A percentile compares a stretch with the other conserved stretches of the same genome.
phyloP scores from a whole-genome alignment of 2,329 filamentous ascomycete genomes.

The Aspergillus bombycis region DNA sequence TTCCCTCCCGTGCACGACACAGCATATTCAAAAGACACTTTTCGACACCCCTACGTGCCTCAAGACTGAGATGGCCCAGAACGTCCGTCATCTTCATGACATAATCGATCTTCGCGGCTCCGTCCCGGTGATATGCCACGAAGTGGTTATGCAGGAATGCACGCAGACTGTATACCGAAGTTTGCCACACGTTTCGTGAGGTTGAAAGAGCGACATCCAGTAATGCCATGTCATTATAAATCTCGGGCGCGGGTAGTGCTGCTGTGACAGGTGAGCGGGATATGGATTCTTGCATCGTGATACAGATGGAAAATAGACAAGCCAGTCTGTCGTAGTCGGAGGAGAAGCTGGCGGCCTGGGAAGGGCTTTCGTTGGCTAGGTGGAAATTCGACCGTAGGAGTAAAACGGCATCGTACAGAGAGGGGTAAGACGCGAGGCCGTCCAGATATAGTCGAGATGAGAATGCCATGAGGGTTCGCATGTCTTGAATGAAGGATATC shows the following conservation, averaged over 20 bases:
- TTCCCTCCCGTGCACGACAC: constrained; percentile 14
- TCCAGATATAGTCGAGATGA: constrained; percentile 14
- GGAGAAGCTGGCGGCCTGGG: not conserved
- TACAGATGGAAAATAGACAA: constrained; percentile 23
- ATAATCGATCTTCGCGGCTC: constrained; percentile 18
- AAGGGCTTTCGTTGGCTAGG: not conserved
- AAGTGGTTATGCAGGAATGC: constrained; percentile 17
- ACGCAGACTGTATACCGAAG: constrained; percentile 17
- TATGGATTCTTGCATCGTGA: constrained; percentile 25
- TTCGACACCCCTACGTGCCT: constrained; percentile 28
- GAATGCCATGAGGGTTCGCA: constrained; percentile 31
- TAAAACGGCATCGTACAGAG: constrained; percentile 17
- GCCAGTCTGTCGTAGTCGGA: constrained; percentile 15
- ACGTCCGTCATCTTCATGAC: constrained; percentile 22
- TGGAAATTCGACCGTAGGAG: constrained; percentile 23
- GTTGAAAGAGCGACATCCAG: constrained; percentile 15
- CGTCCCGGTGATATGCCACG: constrained; percentile 8
- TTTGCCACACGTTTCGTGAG: constrained; percentile 13
- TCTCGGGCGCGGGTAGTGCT: not conserved
- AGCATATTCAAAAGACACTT: constrained; percentile 29
- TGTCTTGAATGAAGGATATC: constrained; percentile 35
- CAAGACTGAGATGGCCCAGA: constrained; percentile 22
- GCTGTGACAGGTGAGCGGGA: not conserved
- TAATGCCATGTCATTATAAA: constrained; percentile 1
- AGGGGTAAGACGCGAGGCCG: constrained; percentile 19